Base-by-base conservation (phyloP, 495 filamentous ascomycete genomes). In the Thozetella sp. region DNA sequence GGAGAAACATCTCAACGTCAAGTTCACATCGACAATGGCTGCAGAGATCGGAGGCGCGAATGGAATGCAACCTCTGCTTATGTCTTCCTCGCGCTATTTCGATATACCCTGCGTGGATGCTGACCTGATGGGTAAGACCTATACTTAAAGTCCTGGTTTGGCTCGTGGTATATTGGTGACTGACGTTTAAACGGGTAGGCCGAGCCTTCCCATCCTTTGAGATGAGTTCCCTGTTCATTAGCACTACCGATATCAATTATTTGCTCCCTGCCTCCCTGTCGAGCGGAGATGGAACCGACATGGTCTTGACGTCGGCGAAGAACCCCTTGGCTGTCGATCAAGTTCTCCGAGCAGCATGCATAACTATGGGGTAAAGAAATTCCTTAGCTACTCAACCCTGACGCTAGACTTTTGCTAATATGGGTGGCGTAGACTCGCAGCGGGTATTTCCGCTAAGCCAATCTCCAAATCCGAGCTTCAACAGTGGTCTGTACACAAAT, bases 11-110 rank as follows among this genome's bases (percentile, higher is more conserved):
- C 61, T 57, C 15, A 37, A 25, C 10, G 54, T 43, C 26, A 61
- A 57, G 43, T 57, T 73, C 13, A 69, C 73, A 12, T 63, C 59
- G 3, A 54, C 67, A 9, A 55, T 72, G 15, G 59, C 67, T 0
- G 62, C 74, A 17, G 77, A 80, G 59, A 80, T 80, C 24, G 77
- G 77, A 20, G 76, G 76, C 34, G 62, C 65, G 17, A 80, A 80
- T 51, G 74, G 73, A 2, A 64, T 80, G 15, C 68, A 77, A 58
- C 65, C 69, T 12, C 53, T 80, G 26, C 64, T 80, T 3, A 68
- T 73, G 20, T 73, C 67, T 1, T 63, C 67, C 6, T 67, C 66
- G 2, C 64, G 61, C 1, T 70, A 71, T 52, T 72, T 74, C 60
- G 65, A 76, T 43, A 54, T 73, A 0, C 75, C 76, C 11, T 65